phyloP scores from a whole-genome alignment of 1,284 basidiomycete species.

The Cryptococcus hybrid region DNA sequence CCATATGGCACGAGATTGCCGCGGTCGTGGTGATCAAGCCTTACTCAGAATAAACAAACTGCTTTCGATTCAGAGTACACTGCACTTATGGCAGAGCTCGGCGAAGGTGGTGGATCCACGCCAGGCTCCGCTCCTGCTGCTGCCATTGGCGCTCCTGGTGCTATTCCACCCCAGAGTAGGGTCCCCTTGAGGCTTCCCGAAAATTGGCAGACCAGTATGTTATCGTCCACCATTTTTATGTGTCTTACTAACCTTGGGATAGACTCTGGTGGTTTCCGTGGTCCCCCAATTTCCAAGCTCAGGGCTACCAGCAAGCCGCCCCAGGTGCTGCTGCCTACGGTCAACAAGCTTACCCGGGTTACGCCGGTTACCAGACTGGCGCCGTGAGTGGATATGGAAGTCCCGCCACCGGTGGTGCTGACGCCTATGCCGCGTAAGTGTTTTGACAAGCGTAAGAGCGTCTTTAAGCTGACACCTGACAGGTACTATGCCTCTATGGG shows the following conservation, averaged over 20 bases:
- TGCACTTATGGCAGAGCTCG: slow-evolving; percentile 95
- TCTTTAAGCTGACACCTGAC: neutral
- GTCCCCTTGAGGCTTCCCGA: slow-evolving; percentile 54
- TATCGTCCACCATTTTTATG: neutral
- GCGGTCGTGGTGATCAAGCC: slow-evolving; percentile 55
- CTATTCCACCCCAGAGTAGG: slow-evolving; percentile 28
- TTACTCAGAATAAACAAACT: slow-evolving; percentile 49
- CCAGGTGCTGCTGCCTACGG: slow-evolving; percentile 3
- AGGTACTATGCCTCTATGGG: slow-evolving; percentile 39
- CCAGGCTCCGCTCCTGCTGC: slow-evolving; percentile 50
- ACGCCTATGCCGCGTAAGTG: slow-evolving; percentile 42
- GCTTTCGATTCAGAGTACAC: slow-evolving; percentile 96
- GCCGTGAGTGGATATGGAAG: neutral
- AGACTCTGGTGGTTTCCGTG: slow-evolving; percentile 9
- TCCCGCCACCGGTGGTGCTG: slow-evolving; percentile 14
- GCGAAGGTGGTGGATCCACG: slow-evolving; percentile 63
- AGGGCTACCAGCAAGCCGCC: slow-evolving; percentile 10
- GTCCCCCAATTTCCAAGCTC: slow-evolving; percentile 14
- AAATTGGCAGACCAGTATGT: slow-evolving; percentile 51
- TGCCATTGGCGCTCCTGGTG: slow-evolving; percentile 20
- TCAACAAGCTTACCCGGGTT: slow-evolving; percentile 18
- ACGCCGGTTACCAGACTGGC: slow-evolving; percentile 21
- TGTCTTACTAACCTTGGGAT: neutral
- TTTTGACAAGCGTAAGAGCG: neutral
- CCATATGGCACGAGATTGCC: slow-evolving; percentile 96